Base-by-base conservation (phyloP, 2,329 filamentous ascomycete species). In the Hypocrella siamensis region DNA sequence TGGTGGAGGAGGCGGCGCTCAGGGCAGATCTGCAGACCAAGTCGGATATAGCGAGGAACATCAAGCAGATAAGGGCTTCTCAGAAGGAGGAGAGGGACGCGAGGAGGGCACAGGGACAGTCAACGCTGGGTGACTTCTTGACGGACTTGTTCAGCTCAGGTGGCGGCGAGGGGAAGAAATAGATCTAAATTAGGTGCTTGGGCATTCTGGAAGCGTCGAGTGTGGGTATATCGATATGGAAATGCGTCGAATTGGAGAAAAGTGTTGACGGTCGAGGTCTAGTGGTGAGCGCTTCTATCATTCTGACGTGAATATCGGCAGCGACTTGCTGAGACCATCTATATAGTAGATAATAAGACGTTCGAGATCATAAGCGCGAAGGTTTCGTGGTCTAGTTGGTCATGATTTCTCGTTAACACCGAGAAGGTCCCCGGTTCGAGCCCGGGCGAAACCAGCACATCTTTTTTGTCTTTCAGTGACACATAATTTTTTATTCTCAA, bases 1-100 rank as follows among this genome's bases (percentile, higher is more conserved):
- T 61, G 27, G 51, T 75, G 14, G 77, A 83, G 49, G 67, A 77
- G 49, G 66, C 67, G 36, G 70, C 77, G 15, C 58, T 79, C 38
- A 61, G 64, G 36, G 74, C 70, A 6, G 75, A 83, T 55, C 54
- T 68, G 34, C 58, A 69, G 45, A 65, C 69, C 40, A 72, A 74
- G 47, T 53, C 64, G 30, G 65, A 77, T 42, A 61, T 81, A 44
- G 67, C 72, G 32, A 51, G 58, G 39, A 51, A 65, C 37, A 55
- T 82, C 38, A 56, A 67, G 42, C 57, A 60, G 30, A 49, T 76
- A 37, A 65, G 70, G 54, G 56, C 67, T 35, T 57, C 64, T 44
- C 60, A 75, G 42, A 70, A 67, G 49, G 65, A 65, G 42, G 61
- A 68, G 45, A 74, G 67, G 31, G 57, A 63, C 46, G 53, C 57